phyloP scores from a whole-genome alignment of 345 rosid species.

The Gossypium anomalum region DNA sequence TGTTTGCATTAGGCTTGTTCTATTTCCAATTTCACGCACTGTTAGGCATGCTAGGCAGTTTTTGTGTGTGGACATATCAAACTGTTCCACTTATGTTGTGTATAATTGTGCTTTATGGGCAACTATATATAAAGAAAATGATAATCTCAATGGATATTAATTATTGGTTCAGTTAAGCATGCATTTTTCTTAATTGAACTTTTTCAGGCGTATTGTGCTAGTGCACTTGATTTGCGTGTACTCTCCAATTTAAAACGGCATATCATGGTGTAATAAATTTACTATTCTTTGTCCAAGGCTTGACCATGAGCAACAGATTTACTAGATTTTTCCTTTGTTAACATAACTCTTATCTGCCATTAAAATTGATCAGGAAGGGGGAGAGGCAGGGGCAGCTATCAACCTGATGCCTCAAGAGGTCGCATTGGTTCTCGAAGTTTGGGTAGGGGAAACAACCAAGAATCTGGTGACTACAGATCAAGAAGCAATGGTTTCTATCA shows the following conservation, averaged over 20 bases:
- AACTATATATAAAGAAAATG: not conserved
- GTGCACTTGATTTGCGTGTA: not conserved
- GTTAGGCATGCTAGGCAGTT: not conserved
- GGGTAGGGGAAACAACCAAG: slow-evolving; percentile 67
- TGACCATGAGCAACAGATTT: not conserved
- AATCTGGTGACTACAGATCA: slow-evolving; percentile 55
- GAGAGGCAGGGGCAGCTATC: slow-evolving; percentile 72
- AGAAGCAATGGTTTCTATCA: slow-evolving; percentile 69
- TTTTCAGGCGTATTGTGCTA: not conserved
- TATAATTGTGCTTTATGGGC: not conserved
- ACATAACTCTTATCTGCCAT: not conserved
- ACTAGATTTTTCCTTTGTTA: not conserved
- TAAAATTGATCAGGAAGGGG: slow-evolving; percentile 52
- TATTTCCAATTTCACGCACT: not conserved
- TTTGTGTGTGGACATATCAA: not conserved
- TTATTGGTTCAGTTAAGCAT: not conserved
- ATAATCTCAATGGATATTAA: not conserved
- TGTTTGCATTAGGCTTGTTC: not conserved
- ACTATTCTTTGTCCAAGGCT: too few species aligned
- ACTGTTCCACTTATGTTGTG: not conserved
- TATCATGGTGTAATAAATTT: too few species aligned
- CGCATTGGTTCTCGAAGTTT: slow-evolving; percentile 49
- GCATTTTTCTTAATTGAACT: not conserved
- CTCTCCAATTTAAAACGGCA: not conserved
- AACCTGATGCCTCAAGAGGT: slow-evolving; percentile 62